Conservation (phyloP, 108 stramenopile genomes). For the Hondaea fermentalgiana region DNA sequence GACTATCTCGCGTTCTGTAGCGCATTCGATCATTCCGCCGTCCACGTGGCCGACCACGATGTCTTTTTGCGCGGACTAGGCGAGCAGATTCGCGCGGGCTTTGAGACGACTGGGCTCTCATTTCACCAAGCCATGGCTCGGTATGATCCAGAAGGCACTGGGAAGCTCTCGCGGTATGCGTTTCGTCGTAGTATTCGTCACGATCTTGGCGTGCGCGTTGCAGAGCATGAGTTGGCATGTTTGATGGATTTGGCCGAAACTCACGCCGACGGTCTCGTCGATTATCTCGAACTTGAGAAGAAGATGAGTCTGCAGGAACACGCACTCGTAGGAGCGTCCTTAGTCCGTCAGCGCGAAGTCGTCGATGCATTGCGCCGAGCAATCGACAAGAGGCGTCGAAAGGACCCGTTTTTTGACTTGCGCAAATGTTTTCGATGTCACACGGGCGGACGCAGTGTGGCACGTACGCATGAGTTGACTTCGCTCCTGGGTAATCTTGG, state of each 20-base stretch:
- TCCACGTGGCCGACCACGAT: neutral
- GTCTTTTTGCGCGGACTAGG: neutral
- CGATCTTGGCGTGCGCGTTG: neutral
- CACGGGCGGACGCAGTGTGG: neutral
- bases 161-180: neutral
- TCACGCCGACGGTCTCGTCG: neutral
- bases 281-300: neutral
- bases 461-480: neutral
- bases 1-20: neutral
- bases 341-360: neutral
- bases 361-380: neutral
- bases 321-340: neutral
- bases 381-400: neutral
- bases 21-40: neutral
- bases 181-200: neutral
- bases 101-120: neutral
- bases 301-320: neutral
- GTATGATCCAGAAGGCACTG: neutral
- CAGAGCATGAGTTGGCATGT: neutral
- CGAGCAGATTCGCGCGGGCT: neutral
- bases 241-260: neutral
- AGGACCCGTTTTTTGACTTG: neutral
- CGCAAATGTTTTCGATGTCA: neutral
- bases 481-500: neutral
- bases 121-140: neutral